Base-by-base conservation (phyloP, 768 basidiomycete genomes). In the Hygrophorus russula region DNA sequence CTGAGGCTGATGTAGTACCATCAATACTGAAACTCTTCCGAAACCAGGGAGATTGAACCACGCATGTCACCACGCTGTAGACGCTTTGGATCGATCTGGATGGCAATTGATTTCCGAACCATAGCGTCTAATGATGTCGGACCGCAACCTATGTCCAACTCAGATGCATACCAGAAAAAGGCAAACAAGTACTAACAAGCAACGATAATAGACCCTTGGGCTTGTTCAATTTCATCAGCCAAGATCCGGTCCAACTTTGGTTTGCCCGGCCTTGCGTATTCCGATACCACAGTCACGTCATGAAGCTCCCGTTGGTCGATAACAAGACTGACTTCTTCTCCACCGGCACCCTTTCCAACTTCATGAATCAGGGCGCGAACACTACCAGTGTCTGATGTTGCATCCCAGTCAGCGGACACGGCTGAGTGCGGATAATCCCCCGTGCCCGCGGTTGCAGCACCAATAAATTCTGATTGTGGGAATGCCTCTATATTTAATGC, bases 11-110 rank as follows among this genome's bases (percentile, higher is more conserved):
- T n/a, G n/a, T n/a, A n/a, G n/a, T n/a, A n/a, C n/a, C n/a, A n/a
- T 71, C 57, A 83, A 51, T 71, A 76, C 45, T 74, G 73, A 53
- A 80, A 82, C 49, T 85, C 79, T 53, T 85, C 82, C 2, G 76
- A 76, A 24, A 81, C 67, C 41, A 84, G 68, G 20, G 70, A 59
- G 44, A 85, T 73, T 15, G 64, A 69, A 13, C 81, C 77, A 30
- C 73, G 69, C 58, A 67, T 64, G 56, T 81, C 77, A 2, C 78
- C 81, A 37, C 62, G 59, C 46, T 67, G 52, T 46, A 80, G 64
- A 45, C 70, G 67, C 24, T 50, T 51, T 15, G 79, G 74, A 54
- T 74, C 67, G 46, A 84, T 82, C 46, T 78, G 73, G 24, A 66
- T 57, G 1, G 80, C 69, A 7, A 86, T 69, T 33, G 73, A 62